Base-by-base conservation (phyloP, 805 yeast species). In the Barnettozyma vustinii region DNA sequence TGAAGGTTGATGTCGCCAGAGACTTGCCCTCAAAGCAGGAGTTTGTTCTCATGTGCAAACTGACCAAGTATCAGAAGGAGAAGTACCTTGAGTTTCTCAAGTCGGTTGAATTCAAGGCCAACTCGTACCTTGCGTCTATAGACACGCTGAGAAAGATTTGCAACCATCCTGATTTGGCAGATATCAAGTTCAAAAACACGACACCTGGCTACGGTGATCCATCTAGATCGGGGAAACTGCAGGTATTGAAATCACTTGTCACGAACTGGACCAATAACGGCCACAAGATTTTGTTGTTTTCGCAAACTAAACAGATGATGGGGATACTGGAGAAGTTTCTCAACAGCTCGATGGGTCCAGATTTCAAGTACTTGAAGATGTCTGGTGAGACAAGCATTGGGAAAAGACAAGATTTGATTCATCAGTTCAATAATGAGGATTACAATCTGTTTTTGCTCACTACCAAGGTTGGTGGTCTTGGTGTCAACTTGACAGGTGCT, bases 381-480 rank as follows among this genome's bases (percentile, higher is more conserved):
- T 98, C 94, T 65, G 99, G 99, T 1, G 74, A 91, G 0, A 94
- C 98, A 0, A 83, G 87, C 0, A 90, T 94, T 48, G 76, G 79
- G 0, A 75, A 69, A 33, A 69, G 99, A 27, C 99, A 94, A 62
- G 65, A 65, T 12, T 72, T 94, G 49, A 97, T 94, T 15, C 97
- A 91, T 62, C 57, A 70, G 15, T 94, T 89, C 67, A 94, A 94
- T 61, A 73, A 70, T 15, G 81, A 83, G 53, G 70, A 74, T 1
- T 61, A 67, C 27, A 78, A 78, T 49, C 78, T 94, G 2, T 94
- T 94, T 63, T 66, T 94, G 20, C 69, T 94, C 36, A 94, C 99
- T 0, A 94, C 99, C 0, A 80, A 92, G 59, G 99, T 94, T 7
- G 99, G 99, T 19, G 99, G 99, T 0, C 70, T 94, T 37, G 99